These are phyloP conservation scores for Candida lessepsii DNA, from an alignment of 805 yeast species.

Conservation along the genomic window DNA sequence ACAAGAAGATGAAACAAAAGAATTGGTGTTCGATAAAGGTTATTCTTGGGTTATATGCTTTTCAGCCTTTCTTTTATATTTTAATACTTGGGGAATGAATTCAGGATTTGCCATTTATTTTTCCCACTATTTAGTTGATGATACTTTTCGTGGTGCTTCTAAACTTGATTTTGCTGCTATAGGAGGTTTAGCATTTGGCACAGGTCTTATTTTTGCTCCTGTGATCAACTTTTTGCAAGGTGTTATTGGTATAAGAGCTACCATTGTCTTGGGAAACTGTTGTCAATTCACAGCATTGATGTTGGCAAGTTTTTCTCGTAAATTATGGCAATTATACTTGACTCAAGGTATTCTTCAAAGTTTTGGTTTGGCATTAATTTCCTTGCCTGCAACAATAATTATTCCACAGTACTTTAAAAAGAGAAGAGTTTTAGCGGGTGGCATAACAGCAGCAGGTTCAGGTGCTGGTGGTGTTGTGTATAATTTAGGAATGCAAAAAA, in stretches of 20 bases:
- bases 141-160: slow-evolving; percentile 52
- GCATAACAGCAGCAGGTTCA: slow-evolving; percentile 48
- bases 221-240: slow-evolving; percentile 46
- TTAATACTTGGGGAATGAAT: slow-evolving; percentile 75
- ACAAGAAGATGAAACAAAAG: too few relatives aligned
- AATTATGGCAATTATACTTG: slow-evolving; percentile 61
- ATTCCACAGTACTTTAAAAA: slow-evolving; percentile 70
- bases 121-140: slow-evolving; percentile 50
- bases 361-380: slow-evolving; percentile 53
- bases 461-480: slow-evolving; percentile 53
- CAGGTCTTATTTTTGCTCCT: slow-evolving; percentile 51
- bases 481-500: slow-evolving; percentile 46
- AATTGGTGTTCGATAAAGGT: slow-evolving; percentile 52
- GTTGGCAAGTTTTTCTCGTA: slow-evolving; percentile 57
- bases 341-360: slow-evolving; percentile 69
- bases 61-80: slow-evolving; percentile 49
- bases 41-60: slow-evolving; percentile 62
- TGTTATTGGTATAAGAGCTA: slow-evolving; percentile 36
- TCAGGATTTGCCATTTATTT: slow-evolving; percentile 63
- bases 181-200: slow-evolving; percentile 64
- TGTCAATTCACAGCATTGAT: slow-evolving; percentile 53
- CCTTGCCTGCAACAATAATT: slow-evolving; percentile 56
- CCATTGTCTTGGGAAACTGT: slow-evolving; percentile 45
- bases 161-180: slow-evolving; percentile 61
- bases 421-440: slow-evolving; percentile 53